A percentile compares a stretch with the other conserved stretches of the same genome.
Conservation (phyloP, 2,329 filamentous ascomycete species). For the Niveomyces coronatus region DNA sequence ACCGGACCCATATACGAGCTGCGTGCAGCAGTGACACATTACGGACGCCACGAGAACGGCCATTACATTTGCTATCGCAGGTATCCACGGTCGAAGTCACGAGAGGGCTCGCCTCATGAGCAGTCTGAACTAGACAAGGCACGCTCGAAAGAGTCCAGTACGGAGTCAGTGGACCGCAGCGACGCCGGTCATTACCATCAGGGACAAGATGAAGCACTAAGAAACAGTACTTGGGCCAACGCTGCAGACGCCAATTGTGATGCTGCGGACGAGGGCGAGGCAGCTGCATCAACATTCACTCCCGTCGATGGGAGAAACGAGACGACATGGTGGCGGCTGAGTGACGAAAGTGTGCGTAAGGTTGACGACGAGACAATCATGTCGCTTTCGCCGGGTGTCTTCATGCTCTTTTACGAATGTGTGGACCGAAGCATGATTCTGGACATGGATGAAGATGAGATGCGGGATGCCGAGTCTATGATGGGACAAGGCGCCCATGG, state of each 20-base stretch:
- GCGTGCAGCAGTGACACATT: conserved; percentile 77
- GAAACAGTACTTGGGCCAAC: too few species aligned
- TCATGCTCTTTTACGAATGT: conserved; percentile 95
- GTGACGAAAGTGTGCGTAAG: conserved; percentile 72
- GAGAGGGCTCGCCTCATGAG: background rate
- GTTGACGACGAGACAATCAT: conserved; percentile 66
- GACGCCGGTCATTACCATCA: too few species aligned
- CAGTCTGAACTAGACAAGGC: background rate
- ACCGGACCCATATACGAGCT: conserved; percentile 61
- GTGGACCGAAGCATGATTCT: conserved; percentile 44
- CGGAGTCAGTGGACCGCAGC: background rate
- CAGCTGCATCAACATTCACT: background rate
- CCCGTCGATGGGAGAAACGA: background rate
- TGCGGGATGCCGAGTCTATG: conserved; percentile 5
- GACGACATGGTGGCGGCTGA: conserved; percentile 62
- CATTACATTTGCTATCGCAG: conserved; percentile 90
- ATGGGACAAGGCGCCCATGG: background rate
- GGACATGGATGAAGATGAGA: conserved; percentile 19
- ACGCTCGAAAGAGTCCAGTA: background rate
- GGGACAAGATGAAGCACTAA: too few species aligned
- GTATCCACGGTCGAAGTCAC: conserved; percentile 34
- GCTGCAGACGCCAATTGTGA: background rate
- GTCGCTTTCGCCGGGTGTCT: conserved; percentile 63
- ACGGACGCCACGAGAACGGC: conserved; percentile 84
- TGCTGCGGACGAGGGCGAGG: background rate